Evolutionary conservation across 129 eudicot genomes (phyloP), one percentile per base, ranked within the genome.

Genomic region (Artemisia annua): DNA sequence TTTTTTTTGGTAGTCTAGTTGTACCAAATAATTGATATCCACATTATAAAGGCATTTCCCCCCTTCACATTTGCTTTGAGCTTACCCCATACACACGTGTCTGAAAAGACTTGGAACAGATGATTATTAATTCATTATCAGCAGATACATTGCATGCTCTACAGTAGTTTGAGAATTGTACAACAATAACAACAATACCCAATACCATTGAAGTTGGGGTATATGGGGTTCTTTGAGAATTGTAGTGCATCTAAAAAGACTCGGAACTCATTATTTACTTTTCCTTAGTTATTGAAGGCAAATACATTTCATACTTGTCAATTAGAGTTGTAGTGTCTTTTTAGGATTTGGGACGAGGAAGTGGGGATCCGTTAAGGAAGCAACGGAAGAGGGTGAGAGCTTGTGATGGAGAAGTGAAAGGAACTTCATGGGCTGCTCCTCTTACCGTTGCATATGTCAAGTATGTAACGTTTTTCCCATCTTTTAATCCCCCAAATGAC

Each of bases 391-490:
- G 71, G 49, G 81, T 78, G 18, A 70, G 81, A 63, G 81, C 76
- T 63, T 78, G 81, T 71, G 62, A 43, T 0, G 81, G 72, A 43
- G 76, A 78, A 62, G 71, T 78, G 67, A 78, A 78, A 0, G 81
- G 81, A 28, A 78, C 81, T 70, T 62, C 76, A 78, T 63, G 81
- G 6, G 81, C 81, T 0, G 82, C 82, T 43, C 77, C 82, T 71
- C 77, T 16, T 9, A 78, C 67, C 2, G 77, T 78, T 18, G 82
- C 72, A 44, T 78, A 70, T 63, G 77, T 78, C 44, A 63, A 71
- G 72, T 78, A 63, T 9, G 72, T 70, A 14, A 78, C 77, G 11
- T 78, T 78, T 32, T 62, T 66, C 55, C 82, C 82, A 8, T 63
- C 77, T 71, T 78, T 78, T 71, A 63, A 14, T 53, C 77, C 77